phyloP scores from a whole-genome alignment of 1,139 yeast species.

The Taphrina betulina region DNA sequence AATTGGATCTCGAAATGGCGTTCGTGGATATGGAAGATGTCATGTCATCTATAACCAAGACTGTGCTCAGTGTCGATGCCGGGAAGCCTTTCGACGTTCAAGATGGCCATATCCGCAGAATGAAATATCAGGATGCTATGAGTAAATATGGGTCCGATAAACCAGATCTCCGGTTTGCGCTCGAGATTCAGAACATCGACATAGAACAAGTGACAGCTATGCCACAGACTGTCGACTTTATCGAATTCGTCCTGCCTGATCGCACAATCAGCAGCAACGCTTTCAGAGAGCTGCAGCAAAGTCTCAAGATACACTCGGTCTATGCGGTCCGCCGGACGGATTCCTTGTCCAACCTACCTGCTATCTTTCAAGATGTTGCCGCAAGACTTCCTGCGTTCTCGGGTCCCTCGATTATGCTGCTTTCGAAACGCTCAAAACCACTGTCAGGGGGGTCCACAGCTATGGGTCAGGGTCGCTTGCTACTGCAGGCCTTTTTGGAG shows the following conservation, averaged over 20 bases:
- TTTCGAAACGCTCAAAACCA: slow-evolving; percentile 63
- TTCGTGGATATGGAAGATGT: slow-evolving; percentile 72
- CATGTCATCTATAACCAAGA: slow-evolving; percentile 59
- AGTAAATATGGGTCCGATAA: slow-evolving; percentile 83
- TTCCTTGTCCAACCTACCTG: background rate
- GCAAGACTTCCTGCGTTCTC: background rate
- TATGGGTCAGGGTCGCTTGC: slow-evolving; percentile 77
- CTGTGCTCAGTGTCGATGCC: slow-evolving; percentile 46
- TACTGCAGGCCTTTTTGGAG: slow-evolving; percentile 54
- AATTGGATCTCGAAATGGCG: slow-evolving; percentile 90
- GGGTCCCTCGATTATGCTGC: slow-evolving; percentile 52
- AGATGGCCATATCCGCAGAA: slow-evolving; percentile 42
- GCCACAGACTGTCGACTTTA: background rate
- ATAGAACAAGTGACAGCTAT: background rate
- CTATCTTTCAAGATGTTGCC: slow-evolving; percentile 1
- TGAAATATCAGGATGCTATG: slow-evolving; percentile 70
- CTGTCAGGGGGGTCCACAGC: slow-evolving; percentile 95
- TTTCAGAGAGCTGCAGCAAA: background rate
- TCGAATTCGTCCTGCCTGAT: background rate
- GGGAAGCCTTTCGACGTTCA: slow-evolving; percentile 28
- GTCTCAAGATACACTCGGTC: background rate
- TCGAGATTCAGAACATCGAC: slow-evolving; percentile 50
- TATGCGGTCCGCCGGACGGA: background rate
- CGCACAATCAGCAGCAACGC: background rate
- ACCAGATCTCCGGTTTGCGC: slow-evolving; percentile 72